Evolutionary conservation across 805 yeast species (phyloP).

Genomic region (Barnettozyma botsteinii): DNA sequence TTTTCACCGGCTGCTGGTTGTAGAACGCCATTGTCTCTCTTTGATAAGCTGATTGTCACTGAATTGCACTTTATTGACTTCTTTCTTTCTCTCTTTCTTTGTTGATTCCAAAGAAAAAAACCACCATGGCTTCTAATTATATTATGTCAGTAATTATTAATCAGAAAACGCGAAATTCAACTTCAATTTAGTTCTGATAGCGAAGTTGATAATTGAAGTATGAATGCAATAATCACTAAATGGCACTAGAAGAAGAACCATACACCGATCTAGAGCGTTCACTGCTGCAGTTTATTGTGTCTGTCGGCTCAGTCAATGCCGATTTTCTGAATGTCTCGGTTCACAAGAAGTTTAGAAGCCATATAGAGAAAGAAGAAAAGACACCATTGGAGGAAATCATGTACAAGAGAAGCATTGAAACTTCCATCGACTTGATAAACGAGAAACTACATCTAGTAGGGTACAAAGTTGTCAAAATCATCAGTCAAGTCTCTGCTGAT

Average conservation of each 20-base stretch:
- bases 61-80: neutral
- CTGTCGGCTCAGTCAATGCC: constrained; percentile 23
- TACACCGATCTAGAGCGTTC: constrained; percentile 17
- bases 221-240: no score
- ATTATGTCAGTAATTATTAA: no score
- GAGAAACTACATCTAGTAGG: constrained; percentile 26
- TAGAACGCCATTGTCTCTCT: constrained; percentile 9
- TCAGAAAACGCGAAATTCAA: no score
- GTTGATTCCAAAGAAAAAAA: no score
- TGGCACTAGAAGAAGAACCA: neutral
- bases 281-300: constrained; percentile 29
- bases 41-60: neutral
- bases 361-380: neutral
- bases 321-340: neutral
- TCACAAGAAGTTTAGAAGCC: constrained; percentile 7
- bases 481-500: constrained; percentile 31
- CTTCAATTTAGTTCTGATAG: no score
- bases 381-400: neutral
- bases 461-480: constrained; percentile 32
- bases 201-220: no score
- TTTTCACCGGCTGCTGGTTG: constrained; percentile 7
- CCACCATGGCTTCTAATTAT: no score
- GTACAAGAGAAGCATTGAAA: constrained; percentile 11
- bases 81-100: no score
- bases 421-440: constrained; percentile 25